Base-by-base conservation (phyloP, 306 rosid genomes). In the Corylus heterophylla region DNA sequence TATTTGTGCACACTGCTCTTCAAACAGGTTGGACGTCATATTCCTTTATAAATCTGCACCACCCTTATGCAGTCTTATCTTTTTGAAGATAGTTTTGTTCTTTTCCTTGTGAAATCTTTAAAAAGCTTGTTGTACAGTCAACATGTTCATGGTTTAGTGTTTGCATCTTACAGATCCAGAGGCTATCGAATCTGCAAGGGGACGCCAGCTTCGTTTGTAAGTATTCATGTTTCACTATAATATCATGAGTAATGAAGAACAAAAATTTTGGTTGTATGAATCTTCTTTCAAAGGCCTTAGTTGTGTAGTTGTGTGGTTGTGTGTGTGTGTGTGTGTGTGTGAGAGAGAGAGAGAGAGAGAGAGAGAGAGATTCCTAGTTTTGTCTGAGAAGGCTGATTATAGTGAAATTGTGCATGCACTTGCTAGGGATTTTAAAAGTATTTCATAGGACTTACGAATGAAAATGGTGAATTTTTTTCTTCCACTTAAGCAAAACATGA, bases 1-100 rank as follows among this genome's bases (percentile, higher is more conserved):
- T 93, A 63, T 93, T 93, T 86, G 97, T 91, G 74, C 94, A 93
- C 82, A 87, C 94, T 56, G 94, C 94, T 76, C 97, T 93, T 74
- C 98, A 93, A 91, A 91, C 97, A 89, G 98, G 97, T 94, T 82
- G 44, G 18, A 54, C 72, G 74, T 74, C 48, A 49, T 75, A 62
- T 54, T 31, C 75, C 59, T 37, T 48, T 75, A 56, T 81, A 50
- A 70, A 44, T 69, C 4, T 59, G 68, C 52, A 74, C 76, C 67
- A 63, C 52, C 76, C 2, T 68, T 58, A 51, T 13, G 31, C 54
- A 8, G 17, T 22, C 63, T 18, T 50, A 4, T 84, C 29, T 50
- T 62, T 54, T n/a, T 11, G 7, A 59, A 44, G 25, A 55, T 49
- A 58, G 56, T 67, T 13, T 49, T 70, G 18, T 58, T 20, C 12